These are phyloP conservation scores for Coniochaeta sp. DNA, from an alignment of 2,329 filamentous ascomycete genomes.

Conservation along the genomic window DNA sequence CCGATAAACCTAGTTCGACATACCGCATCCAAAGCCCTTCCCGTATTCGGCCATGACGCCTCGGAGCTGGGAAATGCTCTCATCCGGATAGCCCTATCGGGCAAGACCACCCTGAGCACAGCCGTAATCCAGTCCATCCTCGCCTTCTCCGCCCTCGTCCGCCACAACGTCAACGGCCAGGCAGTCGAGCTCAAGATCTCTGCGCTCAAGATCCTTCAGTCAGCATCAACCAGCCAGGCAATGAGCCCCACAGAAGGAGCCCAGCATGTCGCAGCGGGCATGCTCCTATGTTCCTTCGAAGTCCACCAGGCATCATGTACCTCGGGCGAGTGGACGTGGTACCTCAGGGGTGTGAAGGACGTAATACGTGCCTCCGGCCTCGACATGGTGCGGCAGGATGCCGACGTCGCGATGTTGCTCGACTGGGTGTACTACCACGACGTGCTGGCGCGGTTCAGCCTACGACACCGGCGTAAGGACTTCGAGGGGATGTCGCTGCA, in stretches of 20 bases:
- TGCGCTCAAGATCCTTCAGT: slow-evolving; percentile 10
- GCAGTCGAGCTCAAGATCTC: slow-evolving; percentile 15
- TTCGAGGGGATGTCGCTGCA: too few species aligned
- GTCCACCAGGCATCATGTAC: slow-evolving; percentile 11
- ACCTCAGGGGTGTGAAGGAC: slow-evolving; percentile 11
- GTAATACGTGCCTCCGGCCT: slow-evolving; percentile 10
- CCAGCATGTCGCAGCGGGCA: slow-evolving; percentile 18
- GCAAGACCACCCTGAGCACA: slow-evolving; percentile 7
- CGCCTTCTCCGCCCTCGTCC: slow-evolving; percentile 15
- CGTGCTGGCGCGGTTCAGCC: slow-evolving; percentile 18
- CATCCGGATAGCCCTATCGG: slow-evolving; percentile 13
- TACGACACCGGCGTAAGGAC: slow-evolving; percentile 16
- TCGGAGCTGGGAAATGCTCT: slow-evolving; percentile 12
- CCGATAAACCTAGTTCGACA: neutral
- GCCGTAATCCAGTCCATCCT: slow-evolving; percentile 14
- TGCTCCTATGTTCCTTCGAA: slow-evolving; percentile 20
- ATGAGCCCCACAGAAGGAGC: slow-evolving; percentile 12
- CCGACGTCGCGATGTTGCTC: slow-evolving; percentile 13
- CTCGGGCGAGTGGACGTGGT: slow-evolving; percentile 9
- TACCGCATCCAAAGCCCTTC: slow-evolving; percentile 15
- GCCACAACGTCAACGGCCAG: slow-evolving; percentile 11
- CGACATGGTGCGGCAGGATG: slow-evolving; percentile 4
- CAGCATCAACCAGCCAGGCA: slow-evolving; percentile 1
- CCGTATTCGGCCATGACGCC: slow-evolving; percentile 13
- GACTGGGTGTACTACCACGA: slow-evolving; percentile 23